Base-by-base conservation (phyloP, 129 eudicot species). In the Cynara cardunculus region DNA sequence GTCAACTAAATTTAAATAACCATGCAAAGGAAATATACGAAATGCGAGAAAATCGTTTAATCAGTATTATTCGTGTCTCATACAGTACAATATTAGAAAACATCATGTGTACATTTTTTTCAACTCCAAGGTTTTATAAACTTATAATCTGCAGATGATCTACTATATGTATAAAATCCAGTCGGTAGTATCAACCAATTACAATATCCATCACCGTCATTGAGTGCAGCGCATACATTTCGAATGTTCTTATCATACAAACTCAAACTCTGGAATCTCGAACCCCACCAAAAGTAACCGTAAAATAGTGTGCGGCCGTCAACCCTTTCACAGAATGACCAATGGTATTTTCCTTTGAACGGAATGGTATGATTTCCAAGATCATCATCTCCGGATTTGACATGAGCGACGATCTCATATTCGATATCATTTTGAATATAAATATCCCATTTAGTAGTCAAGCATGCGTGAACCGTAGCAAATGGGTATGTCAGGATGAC, bases 211-310 rank as follows among this genome's bases (percentile, higher is more conserved):
- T n/a, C 7, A 22, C 26, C 80, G 4, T 3, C 25, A 66, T 65
- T 14, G 3, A 1, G 1, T 37, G n/a, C 19, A 65, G 0, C 0
- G 0, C 84, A 81, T 2, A 12, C 24, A 7, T 7, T 0, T 44
- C 74, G 69, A 39, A 81, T 1, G 6, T 16, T 10, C 0, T 65
- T 5, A 2, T 74, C 74, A 8, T 28, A 41, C 74, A 81, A 44
- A 27, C 10, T 69, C 68, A 74, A 41, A 1, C 67, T n/a, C 11
- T 66, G 84, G 7, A 3, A 66, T 65, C 28, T 74, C 2, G 75
- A 74, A 39, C 75, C 84, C 74, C 84, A 41, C 80, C 75, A 41
- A 14, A 82, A 76, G 26, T 82, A 25, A 31, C 67, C 82, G 56
- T 76, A 69, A 27, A 56, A 82, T 35, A 53, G 53, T n/a, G 77